Conservation (phyloP, 305 asterid genomes). For the Caryopteris hybrid region DNA sequence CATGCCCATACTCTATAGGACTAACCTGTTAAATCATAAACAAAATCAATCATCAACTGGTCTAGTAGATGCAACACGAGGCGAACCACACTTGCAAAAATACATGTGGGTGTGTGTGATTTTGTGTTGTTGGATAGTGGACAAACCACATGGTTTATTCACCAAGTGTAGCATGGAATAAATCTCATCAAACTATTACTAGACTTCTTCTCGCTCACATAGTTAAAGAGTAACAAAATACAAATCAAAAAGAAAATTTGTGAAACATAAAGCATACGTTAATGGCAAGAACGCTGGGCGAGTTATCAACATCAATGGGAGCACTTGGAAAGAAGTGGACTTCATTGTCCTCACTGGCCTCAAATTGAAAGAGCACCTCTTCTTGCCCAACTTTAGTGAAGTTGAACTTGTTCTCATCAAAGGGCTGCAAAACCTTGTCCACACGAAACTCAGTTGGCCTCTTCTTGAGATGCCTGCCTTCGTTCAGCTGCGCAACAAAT, state of each 20-base stretch:
- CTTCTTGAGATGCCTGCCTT: slow-evolving; percentile 96
- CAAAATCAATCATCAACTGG: background rate
- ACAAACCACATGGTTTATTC: no score
- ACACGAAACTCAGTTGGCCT: slow-evolving; percentile 96
- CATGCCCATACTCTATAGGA: slow-evolving; percentile 94
- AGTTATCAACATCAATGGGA: slow-evolving; percentile 46
- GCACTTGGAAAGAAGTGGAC: slow-evolving; percentile 57
- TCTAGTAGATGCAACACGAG: background rate
- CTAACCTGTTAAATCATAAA: slow-evolving; percentile 62
- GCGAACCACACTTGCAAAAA: no score
- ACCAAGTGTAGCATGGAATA: no score
- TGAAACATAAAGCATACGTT: slow-evolving; percentile 42
- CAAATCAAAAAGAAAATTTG: no score
- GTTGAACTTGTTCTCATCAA: slow-evolving; percentile 85
- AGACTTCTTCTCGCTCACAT: background rate
- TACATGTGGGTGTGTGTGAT: background rate
- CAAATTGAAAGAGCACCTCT: slow-evolving; percentile 81
- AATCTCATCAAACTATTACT: background rate
- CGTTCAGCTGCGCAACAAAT: slow-evolving; percentile 86
- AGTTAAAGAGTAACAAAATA: background rate
- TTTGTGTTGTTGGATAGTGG: no score
- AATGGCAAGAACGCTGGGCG: slow-evolving; percentile 78
- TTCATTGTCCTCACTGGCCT: slow-evolving; percentile 44
- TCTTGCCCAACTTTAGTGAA: slow-evolving; percentile 92
- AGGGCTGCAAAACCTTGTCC: slow-evolving; percentile 86